Evolutionary conservation across 768 basidiomycete species (phyloP).

Genomic region (Astraeus odoratus): DNA sequence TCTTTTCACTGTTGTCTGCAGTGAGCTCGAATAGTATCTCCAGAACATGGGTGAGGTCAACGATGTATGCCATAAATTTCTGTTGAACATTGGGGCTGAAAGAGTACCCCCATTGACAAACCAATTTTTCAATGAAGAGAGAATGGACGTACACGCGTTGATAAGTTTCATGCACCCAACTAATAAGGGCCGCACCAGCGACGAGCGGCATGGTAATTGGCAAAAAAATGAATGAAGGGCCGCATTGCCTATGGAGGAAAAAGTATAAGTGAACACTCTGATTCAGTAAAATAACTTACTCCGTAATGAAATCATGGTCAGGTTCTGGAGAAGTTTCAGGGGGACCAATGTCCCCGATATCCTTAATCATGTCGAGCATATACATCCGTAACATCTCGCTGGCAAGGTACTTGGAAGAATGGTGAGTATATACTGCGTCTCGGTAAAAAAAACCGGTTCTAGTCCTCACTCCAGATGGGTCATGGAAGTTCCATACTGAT

Average conservation of each 20-base stretch:
- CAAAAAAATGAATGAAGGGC: not conserved
- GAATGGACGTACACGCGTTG: not conserved
- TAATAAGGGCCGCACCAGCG: not conserved
- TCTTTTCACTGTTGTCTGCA: not conserved
- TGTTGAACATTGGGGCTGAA: not conserved
- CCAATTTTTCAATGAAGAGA: not conserved
- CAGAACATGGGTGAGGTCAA: not conserved
- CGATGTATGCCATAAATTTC: not conserved
- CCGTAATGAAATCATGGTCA: no score
- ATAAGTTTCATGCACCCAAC: slow-evolving; percentile 2
- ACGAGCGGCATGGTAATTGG: not conserved
- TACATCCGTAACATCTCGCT: not conserved
- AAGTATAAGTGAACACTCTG: not conserved
- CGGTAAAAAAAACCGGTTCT: not conserved
- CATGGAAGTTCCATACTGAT: slow-evolving; percentile 14
- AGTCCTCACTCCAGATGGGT: slow-evolving; percentile 3
- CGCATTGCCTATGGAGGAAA: not conserved
- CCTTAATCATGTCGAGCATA: not conserved
- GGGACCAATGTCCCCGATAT: no score
- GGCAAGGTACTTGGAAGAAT: not conserved
- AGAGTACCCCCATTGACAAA: not conserved
- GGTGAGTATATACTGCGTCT: not conserved
- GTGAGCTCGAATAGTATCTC: not conserved
- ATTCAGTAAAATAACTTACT: no score
- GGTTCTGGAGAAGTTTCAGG: no score